Conservation (phyloP, 305 asterid species). For the Fraxinus platypoda region DNA sequence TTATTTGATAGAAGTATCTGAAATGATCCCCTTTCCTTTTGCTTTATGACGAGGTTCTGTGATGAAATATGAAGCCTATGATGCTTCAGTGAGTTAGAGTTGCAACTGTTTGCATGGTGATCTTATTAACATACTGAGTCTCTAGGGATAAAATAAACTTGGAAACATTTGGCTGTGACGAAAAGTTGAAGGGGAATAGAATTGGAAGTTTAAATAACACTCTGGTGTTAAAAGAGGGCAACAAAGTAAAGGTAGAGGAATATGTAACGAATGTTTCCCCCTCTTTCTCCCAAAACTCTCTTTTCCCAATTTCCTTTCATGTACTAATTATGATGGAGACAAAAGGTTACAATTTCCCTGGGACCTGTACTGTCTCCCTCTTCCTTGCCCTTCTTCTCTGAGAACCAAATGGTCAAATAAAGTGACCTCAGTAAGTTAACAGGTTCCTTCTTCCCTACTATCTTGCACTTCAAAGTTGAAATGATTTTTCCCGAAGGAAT, state of each 20-base stretch:
- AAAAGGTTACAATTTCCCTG: not conserved
- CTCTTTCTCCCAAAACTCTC: not conserved
- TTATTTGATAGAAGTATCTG: not conserved
- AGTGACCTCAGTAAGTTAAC: not conserved
- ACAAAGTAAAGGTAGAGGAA: not conserved
- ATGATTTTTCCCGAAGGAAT: not conserved
- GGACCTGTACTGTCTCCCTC: not conserved
- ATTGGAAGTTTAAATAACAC: not conserved
- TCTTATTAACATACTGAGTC: not conserved
- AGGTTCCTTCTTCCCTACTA: not conserved
- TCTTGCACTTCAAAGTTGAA: not conserved
- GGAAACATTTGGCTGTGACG: not conserved
- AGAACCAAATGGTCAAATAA: not conserved
- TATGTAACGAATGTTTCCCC: not conserved
- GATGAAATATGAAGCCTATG: not conserved
- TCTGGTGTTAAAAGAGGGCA: not conserved
- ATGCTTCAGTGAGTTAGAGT: not conserved
- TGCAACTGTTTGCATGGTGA: not conserved
- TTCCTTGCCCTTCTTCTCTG: not conserved
- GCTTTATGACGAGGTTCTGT: not conserved
- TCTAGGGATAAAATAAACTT: not conserved
- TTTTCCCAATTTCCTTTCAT: not conserved
- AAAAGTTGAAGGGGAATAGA: not conserved
- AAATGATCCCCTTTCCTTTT: not conserved
- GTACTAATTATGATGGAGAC: not conserved